Evolutionary conservation across 2,329 filamentous ascomycete genomes (phyloP).

Genomic region (Fusarium anthophilum): DNA sequence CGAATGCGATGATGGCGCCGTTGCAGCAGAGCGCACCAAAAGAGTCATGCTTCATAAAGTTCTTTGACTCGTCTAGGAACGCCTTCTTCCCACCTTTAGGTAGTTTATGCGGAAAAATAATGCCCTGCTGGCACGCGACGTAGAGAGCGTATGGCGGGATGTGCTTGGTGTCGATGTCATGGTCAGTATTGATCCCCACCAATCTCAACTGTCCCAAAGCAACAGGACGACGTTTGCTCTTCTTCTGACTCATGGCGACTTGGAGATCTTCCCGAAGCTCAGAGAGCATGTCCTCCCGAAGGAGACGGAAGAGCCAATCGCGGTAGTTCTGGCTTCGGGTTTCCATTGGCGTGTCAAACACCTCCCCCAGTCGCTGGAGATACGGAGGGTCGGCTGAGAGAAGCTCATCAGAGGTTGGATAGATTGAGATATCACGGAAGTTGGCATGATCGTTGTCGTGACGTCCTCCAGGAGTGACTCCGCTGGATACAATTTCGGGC

Average conservation of each 20-base stretch:
- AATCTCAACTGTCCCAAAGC: slow-evolving; percentile 54
- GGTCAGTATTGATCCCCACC: slow-evolving; percentile 49
- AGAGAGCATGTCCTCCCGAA: slow-evolving; percentile 75
- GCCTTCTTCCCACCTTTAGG: slow-evolving; percentile 47
- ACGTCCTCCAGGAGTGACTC: slow-evolving; percentile 65
- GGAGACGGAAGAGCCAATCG: slow-evolving; percentile 76
- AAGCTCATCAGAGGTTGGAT: slow-evolving; percentile 74
- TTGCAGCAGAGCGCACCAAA: slow-evolving; percentile 68
- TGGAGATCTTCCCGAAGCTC: slow-evolving; percentile 71
- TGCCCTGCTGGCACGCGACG: slow-evolving; percentile 53
- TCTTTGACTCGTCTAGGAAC: slow-evolving; percentile 57
- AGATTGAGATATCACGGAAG: slow-evolving; percentile 68
- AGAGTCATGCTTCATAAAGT: slow-evolving; percentile 66
- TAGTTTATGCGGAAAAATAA: slow-evolving; percentile 54
- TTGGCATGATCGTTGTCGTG: slow-evolving; percentile 78
- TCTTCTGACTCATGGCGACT: slow-evolving; percentile 57
- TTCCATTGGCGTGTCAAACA: slow-evolving; percentile 51
- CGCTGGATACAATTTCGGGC: neutral
- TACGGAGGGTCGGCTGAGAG: slow-evolving; percentile 61
- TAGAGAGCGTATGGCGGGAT: slow-evolving; percentile 49
- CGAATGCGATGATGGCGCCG: slow-evolving; percentile 67
- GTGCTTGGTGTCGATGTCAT: slow-evolving; percentile 32
- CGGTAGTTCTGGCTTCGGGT: slow-evolving; percentile 61
- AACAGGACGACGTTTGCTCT: slow-evolving; percentile 52
- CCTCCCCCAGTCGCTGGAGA: slow-evolving; percentile 61